A percentile compares a stretch with the other conserved stretches of the same genome.
phyloP scores from a whole-genome alignment of 176 grass and related monocot genomes.

The Ampelocalamus luodianensis region DNA sequence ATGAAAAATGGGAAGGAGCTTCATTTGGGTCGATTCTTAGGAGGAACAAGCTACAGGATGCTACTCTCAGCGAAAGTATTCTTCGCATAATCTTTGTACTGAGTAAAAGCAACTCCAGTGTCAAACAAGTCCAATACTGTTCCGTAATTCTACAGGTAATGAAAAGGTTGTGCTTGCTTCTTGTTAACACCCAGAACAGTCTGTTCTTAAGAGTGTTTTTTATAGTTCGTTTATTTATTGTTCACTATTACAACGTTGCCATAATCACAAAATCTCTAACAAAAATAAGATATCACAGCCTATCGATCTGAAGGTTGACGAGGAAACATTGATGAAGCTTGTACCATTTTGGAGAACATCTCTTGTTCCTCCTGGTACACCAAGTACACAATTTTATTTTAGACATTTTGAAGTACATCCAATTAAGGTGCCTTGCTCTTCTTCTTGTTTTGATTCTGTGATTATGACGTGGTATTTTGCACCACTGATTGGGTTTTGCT shows the following conservation, averaged over 20 bases:
- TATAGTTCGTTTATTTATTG: not conserved
- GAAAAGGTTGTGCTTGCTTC: constrained; percentile 11
- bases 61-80: constrained; percentile 61
- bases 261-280: constrained; percentile 46
- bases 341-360: constrained; percentile 90
- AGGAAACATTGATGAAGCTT: constrained; percentile 90
- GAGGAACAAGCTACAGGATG: constrained; percentile 66
- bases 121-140: constrained; percentile 87
- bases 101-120: constrained; percentile 57
- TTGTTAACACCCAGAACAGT: not conserved
- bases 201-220: not conserved
- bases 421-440: constrained; percentile 67
- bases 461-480: constrained; percentile 26
- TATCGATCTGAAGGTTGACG: constrained; percentile 81
- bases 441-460: constrained; percentile 34
- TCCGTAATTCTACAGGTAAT: constrained; percentile 79
- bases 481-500: constrained; percentile 19
- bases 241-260: constrained; percentile 28
- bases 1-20: constrained; percentile 89
- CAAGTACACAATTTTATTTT: constrained; percentile 76
- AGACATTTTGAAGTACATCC: constrained; percentile 89
- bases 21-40: constrained; percentile 75
- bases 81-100: constrained; percentile 63
- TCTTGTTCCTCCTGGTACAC: constrained; percentile 57
- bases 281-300: constrained; percentile 56